Base-by-base conservation (phyloP, 495 filamentous ascomycete species). In the Apodospora peruviana region DNA sequence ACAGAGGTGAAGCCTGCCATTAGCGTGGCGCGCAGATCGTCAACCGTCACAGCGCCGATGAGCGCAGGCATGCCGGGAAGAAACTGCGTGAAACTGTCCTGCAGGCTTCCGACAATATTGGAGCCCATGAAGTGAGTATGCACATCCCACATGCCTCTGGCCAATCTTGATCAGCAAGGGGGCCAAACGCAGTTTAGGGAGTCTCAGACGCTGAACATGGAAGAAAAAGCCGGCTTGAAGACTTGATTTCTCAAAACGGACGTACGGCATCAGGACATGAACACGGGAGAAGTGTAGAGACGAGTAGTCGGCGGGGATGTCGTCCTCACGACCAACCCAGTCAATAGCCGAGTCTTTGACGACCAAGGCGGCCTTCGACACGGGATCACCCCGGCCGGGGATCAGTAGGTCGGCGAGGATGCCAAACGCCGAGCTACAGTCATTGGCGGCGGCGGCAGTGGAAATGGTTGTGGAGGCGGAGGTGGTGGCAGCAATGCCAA, bases 1-100 rank as follows among this genome's bases (percentile, higher is more conserved):
- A 77, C 50, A 20, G 76, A 77, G n/a, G 76, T 79, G 54, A 73
- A 78, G 0, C 76, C 77, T 1, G 72, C 63, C 59, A 74, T 64
- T 4, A 79, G 45, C 0, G 72, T 60, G 0, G 70, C 61, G 12
- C 45, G 50, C 27, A 47, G 16, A 22, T 47, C 45, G 18, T 47
- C 50, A 38, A 47, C 50, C n/a, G 47, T 38, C n/a, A 47, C 36
- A 9, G 44, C 50, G 12, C 50, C 43, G 35, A 52, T 37, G 23
- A 50, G 47, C 23, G 43, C 27, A 21, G 36, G 35, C 23, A 34
- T 49, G 8, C 49, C 45, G 22, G 50, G 50, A 29, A 32, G 36
- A n/a, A 29, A 53, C 8, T 25, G 17, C 39, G 24, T 22, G 25
- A 43, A 10, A 43, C 17, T 27, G 50, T 63, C 36, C 35, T 35